A percentile compares a stretch with the other conserved stretches of the same genome.
These are phyloP conservation scores for Amphibolis antarctica DNA, from an alignment of 106 monocot species.

Conservation along the genomic window DNA sequence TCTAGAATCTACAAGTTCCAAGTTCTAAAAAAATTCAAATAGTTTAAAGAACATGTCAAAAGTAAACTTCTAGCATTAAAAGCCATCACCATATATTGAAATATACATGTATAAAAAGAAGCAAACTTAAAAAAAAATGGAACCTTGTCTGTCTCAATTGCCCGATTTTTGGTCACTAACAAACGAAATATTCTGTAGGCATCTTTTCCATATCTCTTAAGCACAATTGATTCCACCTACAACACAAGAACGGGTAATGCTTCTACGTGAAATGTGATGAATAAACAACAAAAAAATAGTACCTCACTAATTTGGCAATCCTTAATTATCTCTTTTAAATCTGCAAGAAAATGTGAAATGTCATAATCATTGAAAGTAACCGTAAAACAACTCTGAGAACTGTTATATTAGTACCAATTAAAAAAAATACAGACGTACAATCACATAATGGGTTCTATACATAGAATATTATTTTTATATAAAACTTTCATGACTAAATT, in stretches of 20 bases:
- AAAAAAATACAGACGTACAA: no score
- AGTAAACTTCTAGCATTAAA: no score
- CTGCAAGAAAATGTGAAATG: conserved; percentile 18
- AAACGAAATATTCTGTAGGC: conserved; percentile 73
- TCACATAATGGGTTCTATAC: no score
- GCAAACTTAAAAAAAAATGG: not conserved
- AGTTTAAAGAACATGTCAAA: no score
- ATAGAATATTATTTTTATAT: no score
- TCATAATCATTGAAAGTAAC: no score
- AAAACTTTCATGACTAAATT: no score
- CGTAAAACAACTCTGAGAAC: no score
- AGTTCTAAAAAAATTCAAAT: no score
- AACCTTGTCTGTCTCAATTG: conserved; percentile 56
- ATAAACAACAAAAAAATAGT: conserved; percentile 1
- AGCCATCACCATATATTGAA: no score
- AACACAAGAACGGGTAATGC: conserved; percentile 7
- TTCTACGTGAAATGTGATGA: not conserved
- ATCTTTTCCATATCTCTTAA: conserved; percentile 61
- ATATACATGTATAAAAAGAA: not conserved
- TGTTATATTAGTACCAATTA: no score
- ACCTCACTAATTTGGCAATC: conserved; percentile 74
- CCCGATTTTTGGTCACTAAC: conserved; percentile 21
- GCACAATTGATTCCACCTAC: conserved; percentile 59
- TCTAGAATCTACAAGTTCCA: no score
- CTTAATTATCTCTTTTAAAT: conserved; percentile 49